Evolutionary conservation across 352 stramenopile genomes (phyloP), one percentile per base, ranked within the genome.

Genomic region (Pythium apleroticum): DNA sequence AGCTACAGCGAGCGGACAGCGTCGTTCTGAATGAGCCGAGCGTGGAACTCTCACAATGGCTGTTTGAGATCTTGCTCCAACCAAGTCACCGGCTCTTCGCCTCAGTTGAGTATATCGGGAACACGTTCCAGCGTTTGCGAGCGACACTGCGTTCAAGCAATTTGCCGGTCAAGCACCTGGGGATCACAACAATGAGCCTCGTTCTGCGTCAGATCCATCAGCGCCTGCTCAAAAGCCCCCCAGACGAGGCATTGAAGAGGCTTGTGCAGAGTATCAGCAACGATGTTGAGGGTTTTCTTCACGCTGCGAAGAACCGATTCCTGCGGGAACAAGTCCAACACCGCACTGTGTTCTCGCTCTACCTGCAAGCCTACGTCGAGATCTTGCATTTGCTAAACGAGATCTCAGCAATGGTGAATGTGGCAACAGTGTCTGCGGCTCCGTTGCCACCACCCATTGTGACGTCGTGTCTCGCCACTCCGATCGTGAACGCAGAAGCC

Each of bases 351-450:
- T 93, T 88, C 48, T 92, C 84, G 0, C 57, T 82, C 19, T 95
- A 95, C 35, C 67, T 95, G 5, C 84, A 91, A 58, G 69, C 71
- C 0, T 90, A 87, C 39, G 39, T 95, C 7, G 84, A 93, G 50
- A 65, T 90, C 2, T 53, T 93, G 19, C 45, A 52, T 10, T 24
- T 60, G 10, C 60, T 74, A n/a, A 33, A 41, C 9, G 24, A 28
- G 15, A 12, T 57, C 2, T 19, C 17, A 19, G 3, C 33, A 3
- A 25, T 39, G 11, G 1, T 25, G 4, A 11, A 28, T 4, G 11
- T 22, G 5, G 27, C 8, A 17, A 43, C 49, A 2, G 8, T 30
- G n/a, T 2, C n/a, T 19, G 4, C 35, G 1, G 2, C 10, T 20
- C 4, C 22, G 10, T 19, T 69, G 4, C 37, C 49, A 15, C 22